These are phyloP conservation scores for Trypanosoma grayi DNA, from an alignment of 208 protist genomes.

Conservation along the genomic window DNA sequence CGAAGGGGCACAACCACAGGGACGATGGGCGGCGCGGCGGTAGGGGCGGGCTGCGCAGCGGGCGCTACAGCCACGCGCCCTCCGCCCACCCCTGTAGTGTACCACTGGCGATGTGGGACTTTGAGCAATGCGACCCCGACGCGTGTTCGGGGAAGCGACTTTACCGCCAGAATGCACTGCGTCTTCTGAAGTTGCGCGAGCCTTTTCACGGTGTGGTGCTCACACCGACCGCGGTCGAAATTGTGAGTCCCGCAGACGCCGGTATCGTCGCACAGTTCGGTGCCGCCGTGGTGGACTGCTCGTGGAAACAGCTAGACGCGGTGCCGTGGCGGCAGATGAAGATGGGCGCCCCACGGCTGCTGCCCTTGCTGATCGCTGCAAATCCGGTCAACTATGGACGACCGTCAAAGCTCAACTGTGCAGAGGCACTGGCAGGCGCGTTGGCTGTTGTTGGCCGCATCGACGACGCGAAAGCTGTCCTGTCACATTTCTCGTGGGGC, in stretches of 20 bases:
- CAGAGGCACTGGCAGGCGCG: constrained; percentile 95
- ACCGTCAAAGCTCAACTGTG: constrained; percentile 97
- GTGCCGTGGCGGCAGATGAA: constrained; percentile 95
- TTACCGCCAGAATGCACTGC: constrained; percentile 86
- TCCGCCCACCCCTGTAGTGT: constrained; percentile 69
- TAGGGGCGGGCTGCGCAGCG: constrained; percentile 15
- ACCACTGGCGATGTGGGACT: constrained; percentile 98
- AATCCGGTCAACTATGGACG: constrained; percentile 99
- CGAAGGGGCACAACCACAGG: neutral
- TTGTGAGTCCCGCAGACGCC: constrained; percentile 94
- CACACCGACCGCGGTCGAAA: constrained; percentile 89
- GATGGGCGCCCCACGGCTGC: constrained; percentile 80
- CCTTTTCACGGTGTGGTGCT: constrained; percentile 95
- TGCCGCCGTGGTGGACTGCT: constrained; percentile 99
- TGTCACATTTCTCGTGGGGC: constrained; percentile 98
- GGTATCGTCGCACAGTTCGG: constrained; percentile 87
- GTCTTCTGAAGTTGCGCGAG: constrained; percentile 82
- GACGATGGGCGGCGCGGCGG: constrained; percentile 21
- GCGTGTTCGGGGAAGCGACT: constrained; percentile 97
- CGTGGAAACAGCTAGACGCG: constrained; percentile 95
- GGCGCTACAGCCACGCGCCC: constrained; percentile 29
- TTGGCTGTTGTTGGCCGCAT: constrained; percentile 93
- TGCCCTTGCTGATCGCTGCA: constrained; percentile 98
- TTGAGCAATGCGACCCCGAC: constrained; percentile 98
- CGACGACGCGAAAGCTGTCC: constrained; percentile 88